phyloP scores from a whole-genome alignment of 257 asterid species.

The Pogostemon cablin region DNA sequence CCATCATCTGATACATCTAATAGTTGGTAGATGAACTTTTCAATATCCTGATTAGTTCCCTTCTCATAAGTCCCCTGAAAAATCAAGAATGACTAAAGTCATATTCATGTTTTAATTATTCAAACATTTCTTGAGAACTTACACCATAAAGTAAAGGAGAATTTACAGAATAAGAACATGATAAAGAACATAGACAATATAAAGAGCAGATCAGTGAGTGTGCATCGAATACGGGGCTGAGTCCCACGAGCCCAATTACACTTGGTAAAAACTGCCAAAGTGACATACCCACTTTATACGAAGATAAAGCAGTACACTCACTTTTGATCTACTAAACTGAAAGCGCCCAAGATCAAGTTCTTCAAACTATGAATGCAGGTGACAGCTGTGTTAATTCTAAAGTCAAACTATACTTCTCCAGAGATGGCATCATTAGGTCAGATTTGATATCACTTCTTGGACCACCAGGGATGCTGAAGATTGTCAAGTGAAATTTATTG shows the following conservation, averaged over 20 bases:
- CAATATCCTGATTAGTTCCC: conserved; percentile 87
- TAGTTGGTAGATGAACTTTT: conserved; percentile 80
- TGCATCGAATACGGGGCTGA: background rate
- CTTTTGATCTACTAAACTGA: background rate
- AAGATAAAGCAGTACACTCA: background rate
- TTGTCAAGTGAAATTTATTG: background rate
- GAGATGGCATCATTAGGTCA: background rate
- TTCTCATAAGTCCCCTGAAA: conserved; percentile 86
- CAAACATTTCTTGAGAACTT: background rate
- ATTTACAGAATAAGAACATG: background rate
- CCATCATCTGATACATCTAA: conserved; percentile 78
- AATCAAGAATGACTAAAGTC: conserved; percentile 25
- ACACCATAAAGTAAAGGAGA: conserved; percentile 15
- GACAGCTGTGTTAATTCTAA: too few relatives aligned
- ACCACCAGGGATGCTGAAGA: background rate
- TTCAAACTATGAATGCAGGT: background rate
- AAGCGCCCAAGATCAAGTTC: background rate
- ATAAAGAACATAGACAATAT: background rate
- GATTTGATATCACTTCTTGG: background rate
- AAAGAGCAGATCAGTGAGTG: background rate
- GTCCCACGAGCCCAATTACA: background rate
- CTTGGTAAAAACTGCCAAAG: background rate
- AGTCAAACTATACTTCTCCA: too few relatives aligned
- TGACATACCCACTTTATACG: background rate
- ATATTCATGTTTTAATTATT: conserved; percentile 8